phyloP scores from a whole-genome alignment of 148 eudicot genomes.

The Rhododendron ferrugineum region DNA sequence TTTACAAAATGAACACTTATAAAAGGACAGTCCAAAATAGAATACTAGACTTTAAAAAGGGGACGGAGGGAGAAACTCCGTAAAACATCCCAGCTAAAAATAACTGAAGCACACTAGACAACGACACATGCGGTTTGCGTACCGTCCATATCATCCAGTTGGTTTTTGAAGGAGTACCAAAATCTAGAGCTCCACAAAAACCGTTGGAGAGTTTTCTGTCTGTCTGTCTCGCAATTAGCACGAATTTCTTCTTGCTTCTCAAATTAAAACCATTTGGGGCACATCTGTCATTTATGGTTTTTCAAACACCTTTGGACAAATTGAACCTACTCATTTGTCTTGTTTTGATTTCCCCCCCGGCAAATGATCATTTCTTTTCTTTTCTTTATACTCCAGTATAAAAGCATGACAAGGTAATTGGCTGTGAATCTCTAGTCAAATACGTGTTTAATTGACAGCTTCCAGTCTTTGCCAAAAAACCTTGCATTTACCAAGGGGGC shows the following conservation, averaged over 20 bases:
- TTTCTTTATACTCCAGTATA: too few species aligned
- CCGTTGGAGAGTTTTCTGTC: not conserved
- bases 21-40: too few species aligned
- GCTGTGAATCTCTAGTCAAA: not conserved
- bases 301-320: slow-evolving; percentile 5
- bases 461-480: not conserved
- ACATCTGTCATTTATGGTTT: not conserved
- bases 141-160: not conserved
- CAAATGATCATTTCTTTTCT: not conserved
- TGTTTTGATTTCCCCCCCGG: not conserved
- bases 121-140: too few species aligned
- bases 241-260: not conserved
- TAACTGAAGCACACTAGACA: too few species aligned
- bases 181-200: not conserved
- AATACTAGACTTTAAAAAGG: too few species aligned
- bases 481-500: too few species aligned
- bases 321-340: not conserved
- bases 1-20: too few species aligned
- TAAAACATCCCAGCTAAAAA: too few species aligned
- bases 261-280: not conserved
- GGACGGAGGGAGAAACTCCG: too few species aligned
- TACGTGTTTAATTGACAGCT: not conserved
- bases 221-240: not conserved
- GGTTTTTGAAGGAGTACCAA: not conserved
- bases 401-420: not conserved